A percentile compares a stretch with the other conserved stretches of the same genome.
Evolutionary conservation across 2,329 filamentous ascomycete genomes (phyloP).

Genomic region (Neonectria faginata): DNA sequence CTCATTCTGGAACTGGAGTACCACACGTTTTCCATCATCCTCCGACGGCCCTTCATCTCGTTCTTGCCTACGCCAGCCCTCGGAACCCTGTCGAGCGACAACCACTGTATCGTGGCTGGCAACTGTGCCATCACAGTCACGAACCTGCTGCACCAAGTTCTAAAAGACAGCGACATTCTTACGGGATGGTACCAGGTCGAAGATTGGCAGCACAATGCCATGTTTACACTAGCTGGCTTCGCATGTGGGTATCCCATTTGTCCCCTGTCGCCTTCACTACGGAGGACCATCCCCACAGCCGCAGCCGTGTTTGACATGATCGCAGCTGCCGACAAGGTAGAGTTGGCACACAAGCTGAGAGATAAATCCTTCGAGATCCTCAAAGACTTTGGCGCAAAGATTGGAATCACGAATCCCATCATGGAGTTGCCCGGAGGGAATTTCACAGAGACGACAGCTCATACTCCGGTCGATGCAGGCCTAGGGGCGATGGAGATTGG

Average conservation of each 20-base stretch:
- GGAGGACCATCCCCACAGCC: slow-evolving; percentile 31
- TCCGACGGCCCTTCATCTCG: slow-evolving; percentile 55
- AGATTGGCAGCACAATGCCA: slow-evolving; percentile 46
- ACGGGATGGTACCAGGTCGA: slow-evolving; percentile 45
- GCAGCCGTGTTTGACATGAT: slow-evolving; percentile 33
- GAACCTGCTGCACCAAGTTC: slow-evolving; percentile 44
- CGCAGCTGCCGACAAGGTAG: slow-evolving; percentile 11
- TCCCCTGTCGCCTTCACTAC: slow-evolving; percentile 36
- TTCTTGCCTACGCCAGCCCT: slow-evolving; percentile 49
- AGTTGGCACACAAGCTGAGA: slow-evolving; percentile 27
- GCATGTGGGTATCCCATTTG: slow-evolving; percentile 45
- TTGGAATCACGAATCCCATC: slow-evolving; percentile 34
- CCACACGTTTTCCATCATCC: slow-evolving; percentile 53
- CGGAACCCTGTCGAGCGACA: slow-evolving; percentile 43
- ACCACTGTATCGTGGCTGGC: slow-evolving; percentile 39
- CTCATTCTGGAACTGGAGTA: slow-evolving; percentile 58
- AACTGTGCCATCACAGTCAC: slow-evolving; percentile 46
- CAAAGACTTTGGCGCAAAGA: slow-evolving; percentile 34
- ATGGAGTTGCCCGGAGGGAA: not conserved
- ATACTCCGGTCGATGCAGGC: not conserved
- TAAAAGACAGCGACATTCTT: slow-evolving; percentile 44
- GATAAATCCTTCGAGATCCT: slow-evolving; percentile 34
- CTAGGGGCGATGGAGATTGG: slow-evolving; percentile 31
- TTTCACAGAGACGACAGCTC: not conserved
- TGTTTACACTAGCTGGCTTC: slow-evolving; percentile 38